phyloP scores from a whole-genome alignment of 768 basidiomycete species.

The Tricholoma saponaceum region DNA sequence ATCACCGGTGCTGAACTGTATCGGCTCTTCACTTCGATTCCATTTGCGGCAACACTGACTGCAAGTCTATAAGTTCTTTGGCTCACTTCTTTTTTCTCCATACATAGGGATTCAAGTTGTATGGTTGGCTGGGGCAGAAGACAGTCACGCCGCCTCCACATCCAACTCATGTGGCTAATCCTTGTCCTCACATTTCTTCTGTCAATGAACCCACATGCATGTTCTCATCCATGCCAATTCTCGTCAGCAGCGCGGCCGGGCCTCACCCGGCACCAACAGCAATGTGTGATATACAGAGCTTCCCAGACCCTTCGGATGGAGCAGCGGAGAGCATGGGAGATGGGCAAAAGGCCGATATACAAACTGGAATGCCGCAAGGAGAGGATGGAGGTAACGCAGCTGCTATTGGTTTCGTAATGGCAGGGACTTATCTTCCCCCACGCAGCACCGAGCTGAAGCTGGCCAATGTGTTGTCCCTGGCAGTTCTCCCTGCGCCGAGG shows the following conservation, averaged over 20 bases:
- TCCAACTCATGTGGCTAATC: too few species aligned
- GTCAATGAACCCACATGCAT: background rate
- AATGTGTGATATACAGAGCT: background rate
- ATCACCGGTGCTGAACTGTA: too few species aligned
- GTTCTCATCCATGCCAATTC: background rate
- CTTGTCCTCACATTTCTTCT: background rate
- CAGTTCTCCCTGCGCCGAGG: background rate
- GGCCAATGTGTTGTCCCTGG: too few species aligned
- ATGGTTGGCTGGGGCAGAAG: too few species aligned
- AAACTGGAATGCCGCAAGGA: background rate
- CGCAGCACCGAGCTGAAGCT: too few species aligned
- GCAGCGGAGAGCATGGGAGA: background rate
- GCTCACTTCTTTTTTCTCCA: too few species aligned
- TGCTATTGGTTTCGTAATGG: background rate
- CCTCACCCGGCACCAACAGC: background rate
- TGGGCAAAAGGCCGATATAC: background rate
- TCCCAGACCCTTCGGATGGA: background rate
- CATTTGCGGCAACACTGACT: too few species aligned
- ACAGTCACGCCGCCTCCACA: too few species aligned
- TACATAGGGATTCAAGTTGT: too few species aligned
- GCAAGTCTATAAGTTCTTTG: too few species aligned
- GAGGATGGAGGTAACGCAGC: background rate
- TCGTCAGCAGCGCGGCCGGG: background rate
- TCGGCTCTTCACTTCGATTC: too few species aligned
- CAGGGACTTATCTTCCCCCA: too few species aligned